phyloP scores from a whole-genome alignment of 2,329 filamentous ascomycete species.

The Penicillium janthinellum region DNA sequence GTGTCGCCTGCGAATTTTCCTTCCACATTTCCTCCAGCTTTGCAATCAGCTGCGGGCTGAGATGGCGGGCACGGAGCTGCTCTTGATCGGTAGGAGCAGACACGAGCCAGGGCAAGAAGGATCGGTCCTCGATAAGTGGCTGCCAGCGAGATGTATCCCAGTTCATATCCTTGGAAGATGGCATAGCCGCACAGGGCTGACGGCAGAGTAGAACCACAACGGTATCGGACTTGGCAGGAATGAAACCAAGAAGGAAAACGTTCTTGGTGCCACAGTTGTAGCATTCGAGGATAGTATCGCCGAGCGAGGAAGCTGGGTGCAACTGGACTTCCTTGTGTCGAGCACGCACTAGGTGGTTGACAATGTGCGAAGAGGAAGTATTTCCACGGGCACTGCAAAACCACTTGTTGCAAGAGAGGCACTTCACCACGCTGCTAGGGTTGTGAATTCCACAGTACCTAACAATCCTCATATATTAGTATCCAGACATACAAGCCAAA shows the following conservation, averaged over 20 bases:
- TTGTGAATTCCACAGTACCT: slow-evolving; percentile 98
- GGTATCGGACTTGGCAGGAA: slow-evolving; percentile 96
- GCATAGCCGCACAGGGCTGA: slow-evolving; percentile 91
- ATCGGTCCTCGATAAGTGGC: slow-evolving; percentile 93
- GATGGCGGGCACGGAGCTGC: slow-evolving; percentile 88
- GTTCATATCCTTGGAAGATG: slow-evolving; percentile 98
- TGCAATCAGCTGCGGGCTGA: slow-evolving; percentile 91
- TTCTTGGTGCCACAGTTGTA: slow-evolving; percentile 99
- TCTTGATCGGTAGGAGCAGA: slow-evolving; percentile 87
- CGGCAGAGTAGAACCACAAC: slow-evolving; percentile 96
- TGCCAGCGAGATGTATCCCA: slow-evolving; percentile 99
- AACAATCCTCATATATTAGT: slow-evolving; percentile 22
- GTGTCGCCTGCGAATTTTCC: slow-evolving; percentile 83
- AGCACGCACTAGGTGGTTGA: slow-evolving; percentile 95
- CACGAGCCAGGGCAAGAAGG: slow-evolving; percentile 93
- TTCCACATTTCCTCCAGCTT: slow-evolving; percentile 99
- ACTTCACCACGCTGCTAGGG: slow-evolving; percentile 92
- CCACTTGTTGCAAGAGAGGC: slow-evolving; percentile 94
- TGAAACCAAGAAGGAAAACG: slow-evolving; percentile 95
- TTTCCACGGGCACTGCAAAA: slow-evolving; percentile 98
- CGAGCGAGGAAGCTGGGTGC: slow-evolving; percentile 87
- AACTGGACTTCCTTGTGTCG: slow-evolving; percentile 98
- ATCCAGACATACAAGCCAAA: slow-evolving; percentile 16
- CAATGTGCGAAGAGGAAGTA: slow-evolving; percentile 94
- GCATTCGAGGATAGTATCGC: slow-evolving; percentile 95